Evolutionary conservation across 768 basidiomycete species (phyloP), one percentile per base, ranked within the genome.

Genomic region (Auricularia sp.): DNA sequence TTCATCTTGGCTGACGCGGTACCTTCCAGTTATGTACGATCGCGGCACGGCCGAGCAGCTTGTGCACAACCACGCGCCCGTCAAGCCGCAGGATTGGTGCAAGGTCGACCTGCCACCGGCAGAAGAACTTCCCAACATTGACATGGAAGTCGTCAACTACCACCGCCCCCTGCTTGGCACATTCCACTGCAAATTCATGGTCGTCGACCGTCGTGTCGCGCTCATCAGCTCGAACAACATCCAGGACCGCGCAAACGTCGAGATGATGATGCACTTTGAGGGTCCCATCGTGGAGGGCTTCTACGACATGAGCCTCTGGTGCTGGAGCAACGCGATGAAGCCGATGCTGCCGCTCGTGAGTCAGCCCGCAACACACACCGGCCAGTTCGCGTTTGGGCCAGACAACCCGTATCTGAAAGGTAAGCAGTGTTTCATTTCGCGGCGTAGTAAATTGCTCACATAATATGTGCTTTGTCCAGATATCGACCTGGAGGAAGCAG

Each of bases 111-210:
- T 86, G 0, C 87, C 87, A 0, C 72, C 70, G 47, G 74, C 76
- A 29, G 77, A 80, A 12, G 84, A 87, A 64, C 83, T 89, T 35
- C 83, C 82, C 2, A 81, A 85, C 65, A 72, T 89, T 44, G 77
- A 82, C 33, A 76, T 88, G 60, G 81, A 88, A 70, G 81, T 87
- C 42, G 74, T 87, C 67, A 84, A 83, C 67, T 83, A 77, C 65
- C 81, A 83, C 66, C 75, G 80, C 43, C 82, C 83, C 3, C 66
- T 85, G 23, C 71, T 85, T 2, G 86, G 87, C 12, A 89, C 87
- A 0, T 89, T 88, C 72, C 88, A 90, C 68, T 81, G 83, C 58
- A 88, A 89, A 70, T 87, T 83, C 69, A 77, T 88, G 74, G 76
- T 89, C 53, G 83, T 88, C 1, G 87, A 90, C 70, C 77, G 86